Conservation (phyloP, 148 eudicot species). For the Chenopodium berlandieri region DNA sequence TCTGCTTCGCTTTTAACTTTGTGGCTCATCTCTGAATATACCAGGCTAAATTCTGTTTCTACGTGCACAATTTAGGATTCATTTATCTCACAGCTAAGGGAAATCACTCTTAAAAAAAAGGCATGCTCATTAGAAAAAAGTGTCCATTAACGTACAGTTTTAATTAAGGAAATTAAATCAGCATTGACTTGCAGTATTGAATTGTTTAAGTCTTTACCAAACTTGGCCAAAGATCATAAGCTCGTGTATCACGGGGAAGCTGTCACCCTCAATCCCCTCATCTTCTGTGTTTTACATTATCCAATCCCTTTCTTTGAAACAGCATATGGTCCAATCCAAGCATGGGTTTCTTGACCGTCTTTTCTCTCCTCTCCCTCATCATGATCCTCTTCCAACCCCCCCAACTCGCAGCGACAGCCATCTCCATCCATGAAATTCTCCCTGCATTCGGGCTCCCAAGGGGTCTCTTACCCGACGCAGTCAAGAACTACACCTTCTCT, state of each 20-base stretch:
- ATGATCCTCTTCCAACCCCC: neutral
- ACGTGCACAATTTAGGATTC: too few relatives aligned
- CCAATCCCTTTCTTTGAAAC: too few relatives aligned
- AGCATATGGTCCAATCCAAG: neutral
- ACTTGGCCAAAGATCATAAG: neutral
- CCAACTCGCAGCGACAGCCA: neutral
- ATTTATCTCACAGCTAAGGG: too few relatives aligned
- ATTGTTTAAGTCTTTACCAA: too few relatives aligned
- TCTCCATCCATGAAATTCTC: neutral
- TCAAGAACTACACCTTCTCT: conserved; percentile 48
- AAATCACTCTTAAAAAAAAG: too few relatives aligned
- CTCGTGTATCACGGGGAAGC: conserved; percentile 2
- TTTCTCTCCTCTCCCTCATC: neutral
- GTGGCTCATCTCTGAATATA: neutral
- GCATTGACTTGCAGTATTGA: too few relatives aligned
- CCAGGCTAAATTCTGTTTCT: too few relatives aligned
- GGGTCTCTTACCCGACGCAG: conserved; percentile 65
- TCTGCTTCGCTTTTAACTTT: neutral
- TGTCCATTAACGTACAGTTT: too few relatives aligned
- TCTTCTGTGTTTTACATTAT: too few relatives aligned
- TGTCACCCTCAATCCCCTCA: neutral
- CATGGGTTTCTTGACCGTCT: neutral
- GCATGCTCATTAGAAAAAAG: too few relatives aligned
- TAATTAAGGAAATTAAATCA: too few relatives aligned
- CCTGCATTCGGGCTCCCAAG: conserved; percentile 42